Conservation (phyloP, 2,329 filamentous ascomycete genomes). For the Colletotrichum higginsianum region DNA sequence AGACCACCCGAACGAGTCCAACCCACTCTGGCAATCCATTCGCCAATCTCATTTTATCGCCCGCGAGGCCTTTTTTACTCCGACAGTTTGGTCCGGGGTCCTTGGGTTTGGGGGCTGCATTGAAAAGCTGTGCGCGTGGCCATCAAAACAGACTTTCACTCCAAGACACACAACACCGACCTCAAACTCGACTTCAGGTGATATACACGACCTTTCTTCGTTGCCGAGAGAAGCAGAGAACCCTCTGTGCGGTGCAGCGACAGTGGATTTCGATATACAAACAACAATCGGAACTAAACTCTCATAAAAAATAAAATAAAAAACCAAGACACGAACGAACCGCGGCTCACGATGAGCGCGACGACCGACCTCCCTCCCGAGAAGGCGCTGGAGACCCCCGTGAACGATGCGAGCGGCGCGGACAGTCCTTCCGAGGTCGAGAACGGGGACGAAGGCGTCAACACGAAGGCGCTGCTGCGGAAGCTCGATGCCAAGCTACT, state of each 20-base stretch:
- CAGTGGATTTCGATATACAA: rapidly evolving
- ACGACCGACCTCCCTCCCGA: conserved; percentile 20
- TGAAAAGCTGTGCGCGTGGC: conserved; percentile 34
- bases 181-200: conserved; percentile 10
- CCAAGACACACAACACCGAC: not conserved
- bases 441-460: conserved; percentile 51
- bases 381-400: conserved; percentile 25
- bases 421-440: conserved; percentile 34
- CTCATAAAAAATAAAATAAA: not conserved
- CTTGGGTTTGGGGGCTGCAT: conserved; percentile 15
- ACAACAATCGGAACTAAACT: too few species aligned
- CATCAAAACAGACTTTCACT: conserved; percentile 9
- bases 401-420: conserved; percentile 19
- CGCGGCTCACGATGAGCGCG: conserved; percentile 28
- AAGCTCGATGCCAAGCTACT: conserved; percentile 69
- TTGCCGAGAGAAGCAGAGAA: not conserved
- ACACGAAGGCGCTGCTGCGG: conserved; percentile 71
- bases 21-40: not conserved
- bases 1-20: not conserved
- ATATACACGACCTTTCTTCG: not conserved
- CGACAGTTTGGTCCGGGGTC: not conserved
- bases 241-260: too few species aligned
- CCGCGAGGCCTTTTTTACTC: not conserved
- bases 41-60: conserved; percentile 21
- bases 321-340: not conserved